Base-by-base conservation (phyloP, 2,329 filamentous ascomycete genomes). In the Calonectria hawksworthii region DNA sequence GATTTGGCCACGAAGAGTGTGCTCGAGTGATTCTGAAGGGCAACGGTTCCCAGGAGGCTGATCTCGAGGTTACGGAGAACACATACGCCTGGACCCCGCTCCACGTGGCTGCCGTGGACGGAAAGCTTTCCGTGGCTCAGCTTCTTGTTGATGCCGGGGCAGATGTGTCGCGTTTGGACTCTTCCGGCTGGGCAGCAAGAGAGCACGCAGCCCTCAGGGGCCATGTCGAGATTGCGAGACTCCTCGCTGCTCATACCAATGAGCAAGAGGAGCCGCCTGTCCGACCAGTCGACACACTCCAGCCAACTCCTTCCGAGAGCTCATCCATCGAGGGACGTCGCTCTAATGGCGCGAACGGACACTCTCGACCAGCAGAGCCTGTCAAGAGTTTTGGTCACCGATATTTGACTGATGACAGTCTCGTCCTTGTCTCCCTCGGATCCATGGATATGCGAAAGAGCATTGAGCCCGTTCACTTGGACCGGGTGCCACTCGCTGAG, bases 351-450 rank as follows among this genome's bases (percentile, higher is more conserved):
- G 82, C 85, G 26, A 87, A 90, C 80, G 83, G 85, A 69, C 80
- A 84, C 26, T 84, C 88, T 8, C 89, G 92, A 66, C 86, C 89
- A 9, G 88, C 93, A 3, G 95, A 98, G 77, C 94, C 96, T 7
- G 91, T 99, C 77, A 99, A 99, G 86, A 95, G 95, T 1, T 99
- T 99, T 84, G 97, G 97, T 71, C 97, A 99, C 88, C 93, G 96
- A 69, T 99, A 99, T 85, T 90, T 99, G 66, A 98, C 93, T 23
- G 92, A 98, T 67, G 93, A 98, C 81, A 95, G 95, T 76, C 93
- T 99, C 88, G 92, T 99, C 5, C 89, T 99, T 64, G 96, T 99
- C 80, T 98, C 95, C 81, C 88, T 99, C 11, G 97, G 97, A 0
- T 96, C 95, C 0, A 98, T 98, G 95, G 97, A 99, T 83, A 94